phyloP scores from a whole-genome alignment of 2,329 filamentous ascomycete species.

The Ophidiomyces ophidiicola region DNA sequence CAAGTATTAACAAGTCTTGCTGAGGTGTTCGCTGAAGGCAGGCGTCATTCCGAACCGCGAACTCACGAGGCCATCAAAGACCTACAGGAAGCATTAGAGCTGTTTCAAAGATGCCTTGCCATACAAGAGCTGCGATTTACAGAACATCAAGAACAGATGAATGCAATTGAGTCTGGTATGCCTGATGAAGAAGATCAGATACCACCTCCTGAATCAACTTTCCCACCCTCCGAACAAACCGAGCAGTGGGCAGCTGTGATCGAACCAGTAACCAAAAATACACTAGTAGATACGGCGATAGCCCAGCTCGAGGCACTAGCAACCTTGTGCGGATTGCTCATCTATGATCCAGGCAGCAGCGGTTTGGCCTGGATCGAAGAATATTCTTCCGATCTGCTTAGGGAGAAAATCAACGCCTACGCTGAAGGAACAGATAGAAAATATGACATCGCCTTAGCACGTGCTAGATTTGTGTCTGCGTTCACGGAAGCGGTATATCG shows the following conservation, averaged over 20 bases:
- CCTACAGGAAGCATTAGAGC: slow-evolving; percentile 49
- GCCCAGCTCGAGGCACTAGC: slow-evolving; percentile 49
- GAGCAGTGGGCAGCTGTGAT: slow-evolving; percentile 57
- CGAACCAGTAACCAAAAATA: slow-evolving; percentile 51
- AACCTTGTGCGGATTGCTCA: slow-evolving; percentile 40
- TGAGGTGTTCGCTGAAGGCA: slow-evolving; percentile 46
- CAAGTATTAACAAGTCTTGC: slow-evolving; percentile 57
- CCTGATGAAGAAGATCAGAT: slow-evolving; percentile 11
- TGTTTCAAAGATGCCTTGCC: slow-evolving; percentile 47
- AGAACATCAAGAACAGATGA: slow-evolving; percentile 34
- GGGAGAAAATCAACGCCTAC: slow-evolving; percentile 44
- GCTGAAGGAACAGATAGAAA: slow-evolving; percentile 35
- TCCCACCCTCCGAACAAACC: slow-evolving; percentile 26
- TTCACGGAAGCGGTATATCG: slow-evolving; percentile 48
- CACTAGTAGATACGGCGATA: slow-evolving; percentile 55
- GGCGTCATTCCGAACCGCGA: slow-evolving; percentile 32
- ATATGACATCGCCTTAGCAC: slow-evolving; percentile 43
- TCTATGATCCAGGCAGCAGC: slow-evolving; percentile 29
- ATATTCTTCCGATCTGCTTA: slow-evolving; percentile 41
- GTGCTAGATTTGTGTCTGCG: slow-evolving; percentile 45
- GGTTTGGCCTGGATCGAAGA: slow-evolving; percentile 50
- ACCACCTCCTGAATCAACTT: slow-evolving; percentile 14
- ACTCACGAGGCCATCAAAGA: slow-evolving; percentile 40
- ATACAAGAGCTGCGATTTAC: slow-evolving; percentile 41
- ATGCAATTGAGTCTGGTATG: slow-evolving; percentile 26